Conservation (phyloP, 1,139 yeast species). For the Scheffersomyces insectosa region DNA sequence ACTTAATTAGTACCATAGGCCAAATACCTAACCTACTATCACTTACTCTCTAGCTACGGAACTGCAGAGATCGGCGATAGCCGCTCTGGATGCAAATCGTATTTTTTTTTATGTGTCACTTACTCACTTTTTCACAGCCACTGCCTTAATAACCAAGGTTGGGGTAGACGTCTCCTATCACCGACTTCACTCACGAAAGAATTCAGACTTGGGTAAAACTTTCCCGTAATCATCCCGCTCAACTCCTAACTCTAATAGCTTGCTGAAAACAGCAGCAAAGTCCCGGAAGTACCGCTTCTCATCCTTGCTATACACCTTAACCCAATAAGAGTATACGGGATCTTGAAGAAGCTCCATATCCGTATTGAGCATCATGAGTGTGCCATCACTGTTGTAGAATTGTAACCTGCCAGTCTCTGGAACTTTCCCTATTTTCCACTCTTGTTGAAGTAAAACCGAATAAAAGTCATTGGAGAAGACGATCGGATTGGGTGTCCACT, state of each 20-base stretch:
- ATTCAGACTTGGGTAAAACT: conserved; percentile 11
- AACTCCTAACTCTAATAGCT: conserved; percentile 60
- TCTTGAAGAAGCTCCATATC: conserved; percentile 59
- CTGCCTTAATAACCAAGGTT: too few species aligned
- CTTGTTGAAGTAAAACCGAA: conserved; percentile 28
- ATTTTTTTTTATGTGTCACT: too few species aligned
- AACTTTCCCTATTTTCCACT: conserved; percentile 35
- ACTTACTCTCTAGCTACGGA: too few species aligned
- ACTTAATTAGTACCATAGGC: too few species aligned
- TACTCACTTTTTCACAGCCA: too few species aligned
- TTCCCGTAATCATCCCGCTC: conserved; percentile 17
- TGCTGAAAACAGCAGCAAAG: conserved; percentile 54
- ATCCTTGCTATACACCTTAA: conserved; percentile 55
- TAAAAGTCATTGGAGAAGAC: conserved; percentile 40
- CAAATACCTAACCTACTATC: too few species aligned
- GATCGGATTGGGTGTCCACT: conserved; percentile 39
- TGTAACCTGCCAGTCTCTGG: conserved; percentile 43
- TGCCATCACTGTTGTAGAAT: conserved; percentile 34
- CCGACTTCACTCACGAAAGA: neutral
- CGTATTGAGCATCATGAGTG: conserved; percentile 67
- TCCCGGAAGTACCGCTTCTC: conserved; percentile 51
- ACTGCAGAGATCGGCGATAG: too few species aligned
- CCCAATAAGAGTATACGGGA: conserved; percentile 48
- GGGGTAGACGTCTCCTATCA: too few species aligned
- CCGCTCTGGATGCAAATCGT: too few species aligned